Conservation (phyloP, 2,329 filamentous ascomycete species). For the Botrytis medusae region DNA sequence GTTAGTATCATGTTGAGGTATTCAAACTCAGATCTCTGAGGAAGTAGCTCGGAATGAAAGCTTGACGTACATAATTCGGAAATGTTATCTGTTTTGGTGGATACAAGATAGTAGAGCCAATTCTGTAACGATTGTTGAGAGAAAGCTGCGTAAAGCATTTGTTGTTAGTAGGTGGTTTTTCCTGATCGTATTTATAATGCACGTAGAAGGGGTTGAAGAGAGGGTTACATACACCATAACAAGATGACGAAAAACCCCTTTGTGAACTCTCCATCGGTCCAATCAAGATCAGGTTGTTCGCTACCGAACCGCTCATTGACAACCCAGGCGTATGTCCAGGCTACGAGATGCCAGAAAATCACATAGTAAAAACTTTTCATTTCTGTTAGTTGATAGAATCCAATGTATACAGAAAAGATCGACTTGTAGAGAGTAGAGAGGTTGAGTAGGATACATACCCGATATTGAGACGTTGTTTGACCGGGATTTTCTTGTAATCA, state of each 20-base stretch:
- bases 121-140: constrained; percentile 8
- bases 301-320: constrained; percentile 54
- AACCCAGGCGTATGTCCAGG: constrained; percentile 55
- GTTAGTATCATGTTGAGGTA: neutral
- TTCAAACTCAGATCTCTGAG: neutral
- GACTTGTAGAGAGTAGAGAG: neutral
- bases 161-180: neutral
- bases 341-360: constrained; percentile 55
- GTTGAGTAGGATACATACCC: neutral
- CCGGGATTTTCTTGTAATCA: constrained; percentile 9
- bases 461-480: constrained; percentile 10
- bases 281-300: constrained; percentile 62
- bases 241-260: constrained; percentile 65
- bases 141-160: neutral
- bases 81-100: constrained; percentile 22
- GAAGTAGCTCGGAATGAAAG: neutral
- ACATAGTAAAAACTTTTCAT: constrained; percentile 48
- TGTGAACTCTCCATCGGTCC: constrained; percentile 61
- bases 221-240: constrained; percentile 47
- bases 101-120: constrained; percentile 7
- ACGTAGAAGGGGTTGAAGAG: neutral
- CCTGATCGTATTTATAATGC: too few relatives aligned
- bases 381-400: neutral
- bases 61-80: constrained; percentile 3
- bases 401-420: neutral